A percentile compares a stretch with the other conserved stretches of the same genome.
Conservation (phyloP, 2,329 filamentous ascomycete genomes). For the Pseudogymnoascus sp. region DNA sequence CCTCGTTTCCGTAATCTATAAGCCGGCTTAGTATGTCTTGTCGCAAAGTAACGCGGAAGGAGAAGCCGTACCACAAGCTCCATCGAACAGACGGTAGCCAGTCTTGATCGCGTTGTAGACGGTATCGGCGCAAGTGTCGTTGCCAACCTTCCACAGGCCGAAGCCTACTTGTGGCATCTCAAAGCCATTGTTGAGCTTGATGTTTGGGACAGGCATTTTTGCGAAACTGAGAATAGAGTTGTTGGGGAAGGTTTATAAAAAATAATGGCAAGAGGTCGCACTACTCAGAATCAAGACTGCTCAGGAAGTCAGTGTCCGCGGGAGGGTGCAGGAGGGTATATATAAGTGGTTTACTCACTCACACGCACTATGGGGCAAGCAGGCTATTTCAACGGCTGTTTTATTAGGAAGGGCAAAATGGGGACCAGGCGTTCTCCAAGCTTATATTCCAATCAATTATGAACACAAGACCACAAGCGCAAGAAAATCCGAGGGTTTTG, state of each 20-base stretch:
- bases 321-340: not conserved
- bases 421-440: not conserved
- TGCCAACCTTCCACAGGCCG: slow-evolving; percentile 64
- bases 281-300: not conserved
- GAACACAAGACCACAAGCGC: slow-evolving; percentile 7
- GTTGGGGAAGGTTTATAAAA: not conserved
- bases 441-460: slow-evolving; percentile 7
- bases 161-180: slow-evolving; percentile 56
- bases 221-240: slow-evolving; percentile 7
- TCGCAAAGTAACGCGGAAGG: not conserved
- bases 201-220: slow-evolving; percentile 30
- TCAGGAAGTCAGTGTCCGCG: not conserved
- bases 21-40: not conserved
- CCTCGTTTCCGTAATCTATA: slow-evolving; percentile 76
- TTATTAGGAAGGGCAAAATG: not conserved
- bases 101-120: slow-evolving; percentile 61
- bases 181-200: slow-evolving; percentile 41
- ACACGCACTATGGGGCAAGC: slow-evolving; percentile 3
- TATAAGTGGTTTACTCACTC: slow-evolving; percentile 1
- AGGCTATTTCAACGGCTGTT: slow-evolving; percentile 8
- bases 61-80: slow-evolving; percentile 44
- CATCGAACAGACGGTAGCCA: slow-evolving; percentile 54
- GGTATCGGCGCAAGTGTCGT: slow-evolving; percentile 53
- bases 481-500: not conserved
- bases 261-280: not conserved